A percentile compares a stretch with the other conserved stretches of the same genome.
These are phyloP conservation scores for Dendrothele bispora DNA, from an alignment of 768 basidiomycete species.

Conservation along the genomic window DNA sequence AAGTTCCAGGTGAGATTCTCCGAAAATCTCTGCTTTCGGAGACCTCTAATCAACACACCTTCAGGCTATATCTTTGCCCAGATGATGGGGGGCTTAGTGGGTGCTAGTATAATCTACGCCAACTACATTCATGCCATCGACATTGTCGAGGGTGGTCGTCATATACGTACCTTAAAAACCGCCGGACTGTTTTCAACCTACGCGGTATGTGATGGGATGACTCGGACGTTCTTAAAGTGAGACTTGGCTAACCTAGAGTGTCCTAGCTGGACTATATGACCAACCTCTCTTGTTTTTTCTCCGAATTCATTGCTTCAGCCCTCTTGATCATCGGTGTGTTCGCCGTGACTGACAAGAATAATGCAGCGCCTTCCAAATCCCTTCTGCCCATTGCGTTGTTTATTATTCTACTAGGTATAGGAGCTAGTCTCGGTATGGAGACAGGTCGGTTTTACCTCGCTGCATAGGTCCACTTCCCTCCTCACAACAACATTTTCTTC, in stretches of 20 bases:
- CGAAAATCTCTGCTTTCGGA: no score
- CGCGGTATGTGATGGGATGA: constrained; percentile 39
- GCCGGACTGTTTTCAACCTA: constrained; percentile 61
- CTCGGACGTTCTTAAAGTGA: no score
- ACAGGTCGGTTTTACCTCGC: constrained; percentile 36
- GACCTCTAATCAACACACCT: background rate
- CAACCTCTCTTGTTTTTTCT: constrained; percentile 40
- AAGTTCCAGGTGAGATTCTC: constrained; percentile 54
- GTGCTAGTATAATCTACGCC: constrained; percentile 60
- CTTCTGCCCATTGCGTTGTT: constrained; percentile 60
- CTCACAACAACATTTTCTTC: background rate
- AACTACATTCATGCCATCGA: constrained; percentile 73
- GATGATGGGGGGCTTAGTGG: constrained; percentile 63
- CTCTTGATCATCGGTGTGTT: constrained; percentile 59
- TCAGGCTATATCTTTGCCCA: constrained; percentile 61
- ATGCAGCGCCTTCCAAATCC: constrained; percentile 46
- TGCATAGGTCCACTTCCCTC: background rate
- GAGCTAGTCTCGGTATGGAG: constrained; percentile 60
- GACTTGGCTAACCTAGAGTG: constrained; percentile 2
- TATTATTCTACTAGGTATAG: constrained; percentile 57
- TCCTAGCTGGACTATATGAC: constrained; percentile 39
- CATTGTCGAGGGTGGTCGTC: constrained; percentile 56
- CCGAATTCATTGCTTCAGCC: constrained; percentile 60
- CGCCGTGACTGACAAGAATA: constrained; percentile 51
- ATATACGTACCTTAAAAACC: constrained; percentile 54